Evolutionary conservation across 306 rosid species (phyloP).

Genomic region (Trichosanthes cucumerina): DNA sequence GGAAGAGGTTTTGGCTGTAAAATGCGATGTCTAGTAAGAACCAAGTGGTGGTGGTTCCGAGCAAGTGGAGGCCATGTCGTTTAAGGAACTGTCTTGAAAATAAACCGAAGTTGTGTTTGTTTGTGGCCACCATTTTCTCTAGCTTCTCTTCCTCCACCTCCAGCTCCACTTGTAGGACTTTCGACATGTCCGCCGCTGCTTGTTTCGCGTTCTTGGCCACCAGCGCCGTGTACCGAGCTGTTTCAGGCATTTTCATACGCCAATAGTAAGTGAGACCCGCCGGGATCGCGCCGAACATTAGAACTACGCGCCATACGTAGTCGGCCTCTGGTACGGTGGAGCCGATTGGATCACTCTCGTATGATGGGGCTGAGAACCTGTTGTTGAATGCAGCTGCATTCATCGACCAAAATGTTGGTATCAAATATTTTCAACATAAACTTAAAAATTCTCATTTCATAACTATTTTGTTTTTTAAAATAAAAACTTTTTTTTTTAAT

Average conservation of each 20-base stretch:
- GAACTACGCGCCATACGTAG: conserved; percentile 61
- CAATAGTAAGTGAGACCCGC: conserved; percentile 75
- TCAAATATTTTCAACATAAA: too few species aligned
- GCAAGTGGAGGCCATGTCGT: conserved; percentile 61
- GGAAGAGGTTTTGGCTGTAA: conserved; percentile 87
- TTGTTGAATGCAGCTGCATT: conserved; percentile 35
- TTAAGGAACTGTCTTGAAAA: conserved; percentile 42
- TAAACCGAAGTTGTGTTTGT: conserved; percentile 38
- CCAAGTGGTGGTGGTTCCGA: conserved; percentile 73
- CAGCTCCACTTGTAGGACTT: conserved; percentile 53
- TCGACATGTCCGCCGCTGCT: conserved; percentile 75
- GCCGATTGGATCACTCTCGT: background rate
- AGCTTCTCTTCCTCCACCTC: conserved; percentile 44
- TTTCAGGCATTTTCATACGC: conserved; percentile 95
- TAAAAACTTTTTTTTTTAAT: too few species aligned
- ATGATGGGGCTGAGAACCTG: conserved; percentile 38
- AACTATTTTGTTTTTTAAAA: too few species aligned
- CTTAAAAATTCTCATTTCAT: too few species aligned
- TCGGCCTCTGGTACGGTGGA: conserved; percentile 51
- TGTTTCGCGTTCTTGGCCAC: conserved; percentile 62
- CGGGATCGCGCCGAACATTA: conserved; percentile 64
- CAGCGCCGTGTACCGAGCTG: conserved; percentile 84
- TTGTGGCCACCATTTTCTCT: background rate
- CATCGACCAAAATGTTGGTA: too few species aligned
- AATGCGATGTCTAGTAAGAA: conserved; percentile 78